These are phyloP conservation scores for Amoebophrya sp. DNA, from an alignment of 169 alveolate species.

Conservation along the genomic window DNA sequence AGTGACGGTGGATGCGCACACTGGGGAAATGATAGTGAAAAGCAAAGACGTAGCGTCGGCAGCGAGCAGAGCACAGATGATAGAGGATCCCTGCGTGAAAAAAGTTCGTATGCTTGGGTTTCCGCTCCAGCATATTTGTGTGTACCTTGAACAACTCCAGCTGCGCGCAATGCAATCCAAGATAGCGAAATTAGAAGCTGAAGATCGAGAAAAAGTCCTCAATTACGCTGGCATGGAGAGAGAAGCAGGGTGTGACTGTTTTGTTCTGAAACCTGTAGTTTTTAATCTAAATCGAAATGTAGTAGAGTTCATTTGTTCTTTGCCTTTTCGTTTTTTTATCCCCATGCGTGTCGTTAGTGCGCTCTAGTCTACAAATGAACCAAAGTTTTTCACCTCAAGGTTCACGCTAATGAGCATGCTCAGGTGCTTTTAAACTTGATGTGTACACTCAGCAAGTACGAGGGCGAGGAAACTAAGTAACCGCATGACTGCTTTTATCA, in stretches of 20 bases:
- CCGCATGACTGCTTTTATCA: too few relatives aligned
- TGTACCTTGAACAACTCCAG: neutral
- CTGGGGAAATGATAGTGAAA: constrained; percentile 4
- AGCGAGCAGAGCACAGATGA: neutral
- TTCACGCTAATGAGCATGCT: too few relatives aligned
- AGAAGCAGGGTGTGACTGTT: constrained; percentile 12
- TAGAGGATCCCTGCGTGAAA: constrained; percentile 12
- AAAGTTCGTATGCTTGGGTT: neutral
- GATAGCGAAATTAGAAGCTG: neutral
- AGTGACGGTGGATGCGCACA: neutral
- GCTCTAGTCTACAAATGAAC: too few relatives aligned
- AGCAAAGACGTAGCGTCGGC: neutral
- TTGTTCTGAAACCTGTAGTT: too few relatives aligned
- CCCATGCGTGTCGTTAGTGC: too few relatives aligned
- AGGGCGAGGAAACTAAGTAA: too few relatives aligned
- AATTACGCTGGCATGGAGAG: constrained; percentile 25
- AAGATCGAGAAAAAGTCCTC: neutral
- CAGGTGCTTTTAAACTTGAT: too few relatives aligned
- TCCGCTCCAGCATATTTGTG: neutral
- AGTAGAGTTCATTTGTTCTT: neutral
- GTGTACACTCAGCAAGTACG: too few relatives aligned
- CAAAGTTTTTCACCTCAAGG: too few relatives aligned
- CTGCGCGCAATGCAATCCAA: neutral
- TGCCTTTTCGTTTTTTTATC: neutral
- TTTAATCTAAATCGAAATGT: too few relatives aligned